Evolutionary conservation across 371 early-diverging fungal species (phyloP).

Genomic region (Mortierella polycephala): DNA sequence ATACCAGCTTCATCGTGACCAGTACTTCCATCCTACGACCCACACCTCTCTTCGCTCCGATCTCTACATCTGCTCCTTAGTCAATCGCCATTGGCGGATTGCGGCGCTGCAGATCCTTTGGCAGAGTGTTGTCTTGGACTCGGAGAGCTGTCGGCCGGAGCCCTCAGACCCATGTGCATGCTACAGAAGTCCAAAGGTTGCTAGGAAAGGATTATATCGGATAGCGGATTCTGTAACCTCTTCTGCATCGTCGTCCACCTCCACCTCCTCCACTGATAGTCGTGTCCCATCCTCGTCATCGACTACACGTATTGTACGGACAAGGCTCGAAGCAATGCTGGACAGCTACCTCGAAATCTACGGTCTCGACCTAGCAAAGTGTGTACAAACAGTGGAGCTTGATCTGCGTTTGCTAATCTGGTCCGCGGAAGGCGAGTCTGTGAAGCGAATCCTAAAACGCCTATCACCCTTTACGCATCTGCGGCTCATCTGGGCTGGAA

Average conservation of each 20-base stretch:
- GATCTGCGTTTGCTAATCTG: conserved; percentile 24
- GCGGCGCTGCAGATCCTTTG: conserved; percentile 43
- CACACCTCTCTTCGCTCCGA: conserved; percentile 38
- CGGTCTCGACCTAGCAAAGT: conserved; percentile 33
- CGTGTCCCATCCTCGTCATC: not conserved
- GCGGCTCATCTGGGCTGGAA: conserved; percentile 24
- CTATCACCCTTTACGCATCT: conserved; percentile 37
- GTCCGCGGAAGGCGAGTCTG: conserved; percentile 15
- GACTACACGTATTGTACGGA: conserved; percentile 1
- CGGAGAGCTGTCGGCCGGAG: conserved; percentile 36
- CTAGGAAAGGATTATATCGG: not conserved
- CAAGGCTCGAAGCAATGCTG: conserved; percentile 39
- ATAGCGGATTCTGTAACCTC: not conserved
- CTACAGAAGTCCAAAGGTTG: not conserved
- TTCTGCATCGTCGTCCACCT: not conserved
- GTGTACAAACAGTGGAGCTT: conserved; percentile 36
- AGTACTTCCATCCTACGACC: conserved; percentile 38
- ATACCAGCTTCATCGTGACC: conserved; percentile 34
- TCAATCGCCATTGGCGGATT: conserved; percentile 41
- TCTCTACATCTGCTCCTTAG: conserved; percentile 40
- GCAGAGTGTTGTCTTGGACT: conserved; percentile 39
- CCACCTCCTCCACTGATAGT: not conserved
- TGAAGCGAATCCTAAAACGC: conserved; percentile 25
- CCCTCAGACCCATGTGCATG: conserved; percentile 21
- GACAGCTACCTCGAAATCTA: conserved; percentile 32